Evolutionary conservation across 169 alveolate species (phyloP), one percentile per base, ranked within the genome.

Genomic region (Neospora caninum): DNA sequence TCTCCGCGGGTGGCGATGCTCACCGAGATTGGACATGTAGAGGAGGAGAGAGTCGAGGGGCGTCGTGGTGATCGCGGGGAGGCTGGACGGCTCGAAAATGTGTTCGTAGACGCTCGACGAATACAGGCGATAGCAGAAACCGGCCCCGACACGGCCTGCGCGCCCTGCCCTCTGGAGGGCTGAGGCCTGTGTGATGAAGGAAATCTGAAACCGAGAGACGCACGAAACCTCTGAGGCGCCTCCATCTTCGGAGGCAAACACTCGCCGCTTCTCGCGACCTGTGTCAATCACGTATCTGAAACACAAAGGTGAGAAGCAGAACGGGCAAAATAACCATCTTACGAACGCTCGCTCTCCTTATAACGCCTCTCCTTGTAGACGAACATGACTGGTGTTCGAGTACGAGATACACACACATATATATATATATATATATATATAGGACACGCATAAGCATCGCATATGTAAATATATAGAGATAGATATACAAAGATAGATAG

Each of bases 141-240:
- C 99, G 45, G 99, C 99, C 6, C 99, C 99, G 9, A 99, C 98
- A 97, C 99, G 98, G 54, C 99, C 99, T 0, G 99, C 99, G 95
- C 99, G 97, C 36, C 99, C 99, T 41, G 99, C 97, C 94, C 99
- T 98, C 95, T 99, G 99, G 88, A 97, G 97, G 31, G 99, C 98
- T 42, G 99, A 97, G 22, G 99, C 98, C 95, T 98, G 97, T 88
- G 99, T 96, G 54, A 97, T 97, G 98, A 99, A 98, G 42, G 97
- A 96, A 69, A 99, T 97, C 41, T 94, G 94, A 96, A 98, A 99
- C 91, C 96, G 96, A 31, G 99, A 98, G 78, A 98, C 96, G 69
- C 98, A 98, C 45, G 97, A 96, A 39, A 96, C 96, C 87, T 36
- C 49, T 1, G 92, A 25, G 34, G 97, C 96, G 34, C 80, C 94